Percentiles rank a stretch among this genome's conserved stretches.
Conservation (phyloP, 2,329 filamentous ascomycete genomes). For the Trichophyton schoenleinii region DNA sequence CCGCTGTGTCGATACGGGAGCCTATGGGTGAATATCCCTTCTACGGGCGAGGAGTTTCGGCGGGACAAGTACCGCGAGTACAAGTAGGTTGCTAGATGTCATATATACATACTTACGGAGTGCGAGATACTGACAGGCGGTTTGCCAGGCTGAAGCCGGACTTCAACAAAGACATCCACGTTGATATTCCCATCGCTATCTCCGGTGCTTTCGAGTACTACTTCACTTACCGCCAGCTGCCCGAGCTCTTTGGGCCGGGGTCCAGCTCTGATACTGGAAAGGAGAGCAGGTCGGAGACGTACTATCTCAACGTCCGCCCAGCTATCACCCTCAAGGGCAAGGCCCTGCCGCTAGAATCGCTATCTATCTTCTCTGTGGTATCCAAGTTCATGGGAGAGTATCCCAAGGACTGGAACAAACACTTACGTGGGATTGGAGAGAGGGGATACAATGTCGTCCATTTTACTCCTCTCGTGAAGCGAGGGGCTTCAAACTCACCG, state of each 20-base stretch:
- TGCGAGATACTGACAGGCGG: conserved; percentile 6
- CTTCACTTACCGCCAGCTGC: conserved; percentile 78
- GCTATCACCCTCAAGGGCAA: conserved; percentile 60
- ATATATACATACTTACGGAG: background rate
- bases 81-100: conserved; percentile 49
- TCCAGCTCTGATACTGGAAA: conserved; percentile 35
- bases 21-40: conserved; percentile 91
- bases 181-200: conserved; percentile 71
- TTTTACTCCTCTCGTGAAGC: conserved; percentile 84
- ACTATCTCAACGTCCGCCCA: conserved; percentile 92
- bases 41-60: conserved; percentile 60
- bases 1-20: conserved; percentile 91
- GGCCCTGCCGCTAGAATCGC: conserved; percentile 66
- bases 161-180: conserved; percentile 83
- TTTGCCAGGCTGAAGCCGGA: conserved; percentile 62
- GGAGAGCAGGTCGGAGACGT: conserved; percentile 50
- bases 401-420: conserved; percentile 77
- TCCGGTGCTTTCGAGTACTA: conserved; percentile 91
- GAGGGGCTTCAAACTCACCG: conserved; percentile 84
- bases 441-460: conserved; percentile 98
- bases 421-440: conserved; percentile 74
- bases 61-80: conserved; percentile 73
- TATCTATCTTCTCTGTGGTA: conserved; percentile 85
- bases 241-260: conserved; percentile 49
- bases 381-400: conserved; percentile 98